Percentiles rank a stretch among this genome's conserved stretches.
Conservation (phyloP, 2,329 filamentous ascomycete genomes). For the Akanthomyces dipterigenus region DNA sequence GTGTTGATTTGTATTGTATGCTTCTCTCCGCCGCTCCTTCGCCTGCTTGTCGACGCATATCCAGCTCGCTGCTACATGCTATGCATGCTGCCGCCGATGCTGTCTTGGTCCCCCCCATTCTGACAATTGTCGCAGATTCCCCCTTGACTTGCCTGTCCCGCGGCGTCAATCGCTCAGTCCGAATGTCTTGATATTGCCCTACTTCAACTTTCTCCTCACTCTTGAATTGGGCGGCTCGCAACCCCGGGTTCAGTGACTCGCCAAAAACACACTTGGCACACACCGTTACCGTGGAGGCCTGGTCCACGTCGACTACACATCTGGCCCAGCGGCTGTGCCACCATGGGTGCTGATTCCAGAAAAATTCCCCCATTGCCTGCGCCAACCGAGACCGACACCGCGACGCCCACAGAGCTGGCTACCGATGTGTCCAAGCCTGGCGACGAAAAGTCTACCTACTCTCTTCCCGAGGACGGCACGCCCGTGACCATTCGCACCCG, state of each 20-base stretch:
- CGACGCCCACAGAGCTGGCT: constrained; percentile 56
- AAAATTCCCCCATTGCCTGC: constrained; percentile 64
- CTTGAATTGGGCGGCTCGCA: neutral
- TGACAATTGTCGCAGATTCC: constrained; percentile 6
- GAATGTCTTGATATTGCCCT: constrained; percentile 9
- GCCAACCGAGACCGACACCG: constrained; percentile 67
- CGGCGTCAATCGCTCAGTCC: neutral
- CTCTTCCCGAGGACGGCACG: constrained; percentile 78
- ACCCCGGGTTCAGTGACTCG: neutral
- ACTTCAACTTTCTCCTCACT: neutral
- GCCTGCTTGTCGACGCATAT: neutral
- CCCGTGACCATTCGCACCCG: constrained; percentile 86
- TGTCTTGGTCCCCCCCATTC: neutral
- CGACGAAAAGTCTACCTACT: constrained; percentile 68
- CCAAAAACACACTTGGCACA: neutral
- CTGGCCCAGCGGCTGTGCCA: constrained; percentile 22
- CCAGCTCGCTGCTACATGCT: neutral
- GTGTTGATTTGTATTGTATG: neutral
- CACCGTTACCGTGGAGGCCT: neutral
- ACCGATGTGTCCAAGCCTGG: constrained; percentile 63
- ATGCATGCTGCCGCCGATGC: neutral
- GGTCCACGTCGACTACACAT: neutral
- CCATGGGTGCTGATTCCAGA: constrained; percentile 49
- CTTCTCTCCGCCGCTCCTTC: neutral
- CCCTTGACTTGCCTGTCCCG: neutral